Percentiles rank a stretch among this genome's conserved stretches.
Evolutionary conservation across 2,329 filamentous ascomycete genomes (phyloP).

Genomic region (Fulvia fulva): DNA sequence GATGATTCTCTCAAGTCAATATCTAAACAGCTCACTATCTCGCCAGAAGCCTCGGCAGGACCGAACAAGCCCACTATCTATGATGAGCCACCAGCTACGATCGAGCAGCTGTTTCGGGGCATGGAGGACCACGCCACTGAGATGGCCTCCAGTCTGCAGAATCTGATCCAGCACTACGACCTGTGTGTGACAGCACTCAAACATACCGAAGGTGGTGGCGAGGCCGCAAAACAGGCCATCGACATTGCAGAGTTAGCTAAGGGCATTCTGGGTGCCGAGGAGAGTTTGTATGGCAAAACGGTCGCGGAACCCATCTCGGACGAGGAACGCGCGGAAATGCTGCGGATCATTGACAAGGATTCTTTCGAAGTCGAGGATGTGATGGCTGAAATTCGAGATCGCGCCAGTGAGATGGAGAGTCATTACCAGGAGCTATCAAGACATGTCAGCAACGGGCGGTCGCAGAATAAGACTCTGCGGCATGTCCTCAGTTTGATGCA

Average conservation of each 20-base stretch:
- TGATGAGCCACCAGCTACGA: constrained; percentile 28
- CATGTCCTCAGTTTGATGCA: constrained; percentile 64
- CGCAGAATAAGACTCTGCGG: constrained; percentile 55
- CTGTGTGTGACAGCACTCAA: constrained; percentile 87
- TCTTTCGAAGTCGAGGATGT: constrained; percentile 60
- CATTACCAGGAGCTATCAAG: constrained; percentile 61
- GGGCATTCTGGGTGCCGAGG: constrained; percentile 42
- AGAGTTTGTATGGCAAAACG: constrained; percentile 55
- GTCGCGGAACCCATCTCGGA: constrained; percentile 64
- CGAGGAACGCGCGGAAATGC: constrained; percentile 75
- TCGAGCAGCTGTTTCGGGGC: constrained; percentile 46
- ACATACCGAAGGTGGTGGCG: constrained; percentile 67
- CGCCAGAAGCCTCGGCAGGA: constrained; percentile 12
- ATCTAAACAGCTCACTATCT: constrained; percentile 12
- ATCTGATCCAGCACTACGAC: constrained; percentile 83
- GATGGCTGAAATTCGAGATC: constrained; percentile 66
- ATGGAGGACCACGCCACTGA: constrained; percentile 72
- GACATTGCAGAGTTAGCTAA: constrained; percentile 35
- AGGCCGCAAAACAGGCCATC: constrained; percentile 40
- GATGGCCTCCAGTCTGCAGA: constrained; percentile 77
- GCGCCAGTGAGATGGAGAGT: constrained; percentile 71
- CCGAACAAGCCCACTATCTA: constrained; percentile 32
- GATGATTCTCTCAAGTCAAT: constrained; percentile 56
- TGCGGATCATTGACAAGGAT: constrained; percentile 72
- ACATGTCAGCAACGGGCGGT: constrained; percentile 56